These are phyloP conservation scores for barrel medic (Medicago truncatula) DNA, from an alignment of 306 rosid species.

Conservation along the genomic window MtrunA17r5.0-ANR NC_053049.1:17532501-17533000, in stretches of 20 bases:
- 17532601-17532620: neutral
- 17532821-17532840: no score
- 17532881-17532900: no score
- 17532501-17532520: neutral
- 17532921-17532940: no score
- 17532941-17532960: no score
- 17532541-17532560: no score
- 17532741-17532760: neutral
- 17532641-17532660: neutral
- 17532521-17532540: neutral
- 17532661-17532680: neutral
- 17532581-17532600: neutral
- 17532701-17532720: neutral
- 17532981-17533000: no score
- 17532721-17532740: neutral
- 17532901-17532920: no score
- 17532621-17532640: neutral
- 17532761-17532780: neutral
- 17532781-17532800: no score
- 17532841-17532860: no score
- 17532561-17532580: neutral
- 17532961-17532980: no score
- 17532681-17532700: neutral
- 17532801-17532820: no score
- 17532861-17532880: no score